Evolutionary conservation across 164 flowering plant genomes (phyloP), one percentile per base, ranked within the genome.

Genomic region (Magnolia changhungtana): DNA sequence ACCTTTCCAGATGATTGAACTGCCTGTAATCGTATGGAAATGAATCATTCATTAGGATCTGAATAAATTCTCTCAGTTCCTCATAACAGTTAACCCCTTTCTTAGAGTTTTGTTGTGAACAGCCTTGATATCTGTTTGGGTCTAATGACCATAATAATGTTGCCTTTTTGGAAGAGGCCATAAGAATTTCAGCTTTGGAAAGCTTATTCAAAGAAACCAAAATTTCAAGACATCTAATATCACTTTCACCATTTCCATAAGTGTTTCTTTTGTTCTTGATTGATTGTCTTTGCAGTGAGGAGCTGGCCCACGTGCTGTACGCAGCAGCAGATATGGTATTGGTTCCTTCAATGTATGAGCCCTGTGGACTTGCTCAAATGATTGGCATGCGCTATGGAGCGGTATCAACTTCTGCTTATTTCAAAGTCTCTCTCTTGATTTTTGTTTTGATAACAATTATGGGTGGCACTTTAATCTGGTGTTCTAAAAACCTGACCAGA

Each of bases 331-430:
- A 90, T 83, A 82, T 90, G 82, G 89, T 90, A 65, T 79, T 90
- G 81, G 89, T 90, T 79, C 93, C 93, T 74, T 90, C 93, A 72
- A 83, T 90, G 50, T 90, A 85, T 80, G 93, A 90, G 82, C 93
- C 91, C 3, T 90, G 93, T 81, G 93, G 93, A 75, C 91, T 90
- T 77, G 83, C 93, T 69, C 93, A 90, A 73, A 86, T 90, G 93
- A 87, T 90, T 76, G 93, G 90, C 72, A 90, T 90, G 93, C 88
- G 89, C 50, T 90, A 90, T 83, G 93, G 93, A 79, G 88, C 88
- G 80, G 93, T 90, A 86, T 73, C 75, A 74, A 73, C 58, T 75
- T 58, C 16, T 50, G 19, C 45, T 50, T 73, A n/a, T 18, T 72
- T 52, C 13, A 10, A 67, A 18, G 27, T 7, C 49, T 67, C 11